These are phyloP conservation scores for Kalmusia sp. DNA, from an alignment of 2,329 filamentous ascomycete species.

Conservation along the genomic window DNA sequence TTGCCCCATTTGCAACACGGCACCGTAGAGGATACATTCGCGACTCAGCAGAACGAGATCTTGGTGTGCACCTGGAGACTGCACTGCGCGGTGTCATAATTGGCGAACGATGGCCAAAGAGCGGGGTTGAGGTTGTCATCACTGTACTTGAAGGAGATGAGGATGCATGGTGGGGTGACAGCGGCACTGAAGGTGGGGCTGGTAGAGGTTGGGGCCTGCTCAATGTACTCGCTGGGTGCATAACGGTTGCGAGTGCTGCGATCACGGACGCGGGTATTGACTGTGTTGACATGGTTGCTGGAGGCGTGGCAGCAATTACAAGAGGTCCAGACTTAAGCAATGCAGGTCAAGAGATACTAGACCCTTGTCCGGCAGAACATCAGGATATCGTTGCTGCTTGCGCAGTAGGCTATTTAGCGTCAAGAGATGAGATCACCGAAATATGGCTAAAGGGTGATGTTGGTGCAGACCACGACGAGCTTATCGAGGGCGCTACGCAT, in stretches of 20 bases:
- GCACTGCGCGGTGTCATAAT: constrained; percentile 89
- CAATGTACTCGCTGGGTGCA: constrained; percentile 89
- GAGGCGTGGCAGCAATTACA: constrained; percentile 86
- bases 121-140: constrained; percentile 91
- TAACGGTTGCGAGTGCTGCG: constrained; percentile 91
- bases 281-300: constrained; percentile 87
- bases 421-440: constrained; percentile 89
- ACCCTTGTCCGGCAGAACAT: constrained; percentile 84
- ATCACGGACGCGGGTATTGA: constrained; percentile 95
- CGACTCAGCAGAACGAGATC: constrained; percentile 84
- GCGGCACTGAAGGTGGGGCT: constrained; percentile 53
- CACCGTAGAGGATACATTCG: constrained; percentile 84
- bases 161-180: constrained; percentile 70
- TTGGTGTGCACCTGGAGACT: constrained; percentile 89
- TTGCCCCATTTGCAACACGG: constrained; percentile 89
- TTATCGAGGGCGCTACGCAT: constrained; percentile 70
- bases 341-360: constrained; percentile 67
- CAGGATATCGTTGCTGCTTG: constrained; percentile 79
- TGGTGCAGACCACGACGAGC: constrained; percentile 55
- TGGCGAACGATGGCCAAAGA: constrained; percentile 97
- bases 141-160: constrained; percentile 95
- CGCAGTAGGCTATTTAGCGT: constrained; percentile 87
- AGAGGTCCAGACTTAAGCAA: constrained; percentile 36
- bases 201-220: constrained; percentile 81
- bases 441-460: constrained; percentile 87